Conservation (phyloP, 768 basidiomycete species). For the Russula brevipes region DNA sequence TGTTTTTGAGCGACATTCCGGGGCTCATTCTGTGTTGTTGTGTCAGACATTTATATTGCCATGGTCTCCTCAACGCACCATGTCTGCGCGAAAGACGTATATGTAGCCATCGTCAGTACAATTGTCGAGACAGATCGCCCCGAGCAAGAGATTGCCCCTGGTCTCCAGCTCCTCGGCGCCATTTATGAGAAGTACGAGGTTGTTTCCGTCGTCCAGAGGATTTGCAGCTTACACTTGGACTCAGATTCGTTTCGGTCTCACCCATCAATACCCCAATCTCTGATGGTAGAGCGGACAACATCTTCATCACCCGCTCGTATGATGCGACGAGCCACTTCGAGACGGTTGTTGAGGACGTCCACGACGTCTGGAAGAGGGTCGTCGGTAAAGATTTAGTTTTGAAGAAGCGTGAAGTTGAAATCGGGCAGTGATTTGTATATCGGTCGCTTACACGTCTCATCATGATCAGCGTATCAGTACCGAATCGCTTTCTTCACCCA, state of each 20-base stretch:
- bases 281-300: slow-evolving; percentile 75
- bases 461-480: not conserved
- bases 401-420: slow-evolving; percentile 79
- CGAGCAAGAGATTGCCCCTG: slow-evolving; percentile 88
- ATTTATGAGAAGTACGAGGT: slow-evolving; percentile 84
- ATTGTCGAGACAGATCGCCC: slow-evolving; percentile 94
- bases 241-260: slow-evolving; percentile 84
- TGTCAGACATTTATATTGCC: slow-evolving; percentile 93
- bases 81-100: slow-evolving; percentile 92
- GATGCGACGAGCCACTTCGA: slow-evolving; percentile 99
- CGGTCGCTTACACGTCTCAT: slow-evolving; percentile 4
- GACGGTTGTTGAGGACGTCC: slow-evolving; percentile 95
- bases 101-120: slow-evolving; percentile 96
- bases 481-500: slow-evolving; percentile 1
- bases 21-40: slow-evolving; percentile 13
- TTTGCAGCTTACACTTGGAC: not conserved
- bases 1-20: not conserved
- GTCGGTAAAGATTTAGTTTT: slow-evolving; percentile 71
- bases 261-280: slow-evolving; percentile 87
- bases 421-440: slow-evolving; percentile 40
- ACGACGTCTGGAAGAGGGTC: slow-evolving; percentile 91
- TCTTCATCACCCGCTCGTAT: slow-evolving; percentile 96
- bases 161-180: slow-evolving; percentile 83
- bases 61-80: slow-evolving; percentile 97
- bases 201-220: not conserved